Evolutionary conservation across 2,329 filamentous ascomycete species (phyloP).

Genomic region (Lachnellula occidentalis): DNA sequence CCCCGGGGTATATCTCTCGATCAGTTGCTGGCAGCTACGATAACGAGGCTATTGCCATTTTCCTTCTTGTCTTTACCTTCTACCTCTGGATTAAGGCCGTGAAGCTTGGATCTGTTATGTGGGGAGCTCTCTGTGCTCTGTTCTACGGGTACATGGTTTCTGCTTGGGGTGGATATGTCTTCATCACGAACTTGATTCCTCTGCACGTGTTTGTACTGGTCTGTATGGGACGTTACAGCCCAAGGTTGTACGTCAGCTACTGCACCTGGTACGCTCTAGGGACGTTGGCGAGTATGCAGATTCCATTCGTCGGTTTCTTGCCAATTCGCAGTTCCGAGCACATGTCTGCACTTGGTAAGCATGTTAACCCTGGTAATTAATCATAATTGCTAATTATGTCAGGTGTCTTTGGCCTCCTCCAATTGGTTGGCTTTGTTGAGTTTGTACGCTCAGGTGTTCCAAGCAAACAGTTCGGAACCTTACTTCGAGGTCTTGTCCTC

Average conservation of each 20-base stretch:
- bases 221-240: constrained; percentile 95
- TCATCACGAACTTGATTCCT: constrained; percentile 96
- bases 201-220: constrained; percentile 91
- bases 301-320: constrained; percentile 96
- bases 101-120: constrained; percentile 93
- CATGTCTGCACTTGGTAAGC: constrained; percentile 87
- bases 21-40: constrained; percentile 98
- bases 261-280: constrained; percentile 97
- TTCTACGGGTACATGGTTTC: constrained; percentile 99
- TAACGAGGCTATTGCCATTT: constrained; percentile 99
- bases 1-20: constrained; percentile 94
- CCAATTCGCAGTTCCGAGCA: constrained; percentile 96
- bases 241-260: constrained; percentile 90
- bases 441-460: constrained; percentile 85
- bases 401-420: constrained; percentile 94
- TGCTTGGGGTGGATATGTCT: constrained; percentile 98
- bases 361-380: not conserved
- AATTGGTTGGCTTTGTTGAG: constrained; percentile 87
- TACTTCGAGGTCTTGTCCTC: constrained; percentile 72
- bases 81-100: constrained; percentile 98
- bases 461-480: constrained; percentile 88
- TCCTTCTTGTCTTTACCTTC: constrained; percentile 96
- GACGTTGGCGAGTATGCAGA: constrained; percentile 96
- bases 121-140: constrained; percentile 87
- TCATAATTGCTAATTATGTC: constrained; percentile 13